Evolutionary conservation across 352 stramenopile species (phyloP).

Genomic region (Pythium pyrilobum): DNA sequence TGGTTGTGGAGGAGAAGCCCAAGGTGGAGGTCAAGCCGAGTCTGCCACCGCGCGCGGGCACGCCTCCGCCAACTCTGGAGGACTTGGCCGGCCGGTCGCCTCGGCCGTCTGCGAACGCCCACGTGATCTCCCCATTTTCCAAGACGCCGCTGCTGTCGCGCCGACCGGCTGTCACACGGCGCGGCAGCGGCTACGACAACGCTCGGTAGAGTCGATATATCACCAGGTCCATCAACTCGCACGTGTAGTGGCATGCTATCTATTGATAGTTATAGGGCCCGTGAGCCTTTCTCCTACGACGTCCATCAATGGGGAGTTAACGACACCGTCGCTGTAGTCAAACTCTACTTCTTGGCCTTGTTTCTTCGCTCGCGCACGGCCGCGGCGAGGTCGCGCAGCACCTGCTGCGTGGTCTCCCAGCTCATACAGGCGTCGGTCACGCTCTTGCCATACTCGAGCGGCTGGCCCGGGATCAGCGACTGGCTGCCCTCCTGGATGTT

Average conservation of each 20-base stretch:
- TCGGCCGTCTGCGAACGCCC: constrained; percentile 24
- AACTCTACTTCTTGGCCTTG: constrained; percentile 37
- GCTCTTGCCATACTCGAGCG: constrained; percentile 86
- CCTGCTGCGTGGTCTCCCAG: constrained; percentile 72
- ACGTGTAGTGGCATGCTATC: neutral
- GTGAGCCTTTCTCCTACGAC: too few relatives aligned
- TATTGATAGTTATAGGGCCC: constrained; percentile 5
- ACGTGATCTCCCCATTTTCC: constrained; percentile 62
- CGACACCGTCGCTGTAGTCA: neutral
- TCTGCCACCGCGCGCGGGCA: constrained; percentile 6
- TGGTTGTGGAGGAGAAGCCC: constrained; percentile 4
- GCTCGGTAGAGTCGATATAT: constrained; percentile 29
- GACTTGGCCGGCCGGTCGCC: constrained; percentile 31
- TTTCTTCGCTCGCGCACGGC: constrained; percentile 69
- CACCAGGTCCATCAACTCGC: neutral
- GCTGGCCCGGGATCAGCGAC: constrained; percentile 62
- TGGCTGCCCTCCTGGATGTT: constrained; percentile 84
- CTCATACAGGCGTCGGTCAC: constrained; percentile 88
- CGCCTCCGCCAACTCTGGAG: constrained; percentile 13
- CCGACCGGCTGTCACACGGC: constrained; percentile 23
- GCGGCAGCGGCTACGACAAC: constrained; percentile 53
- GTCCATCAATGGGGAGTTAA: too few relatives aligned
- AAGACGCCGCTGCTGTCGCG: constrained; percentile 56
- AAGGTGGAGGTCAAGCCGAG: neutral
- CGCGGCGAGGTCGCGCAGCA: constrained; percentile 67